phyloP scores from a whole-genome alignment of 257 asterid genomes.

The Henckelia pumila region DNA sequence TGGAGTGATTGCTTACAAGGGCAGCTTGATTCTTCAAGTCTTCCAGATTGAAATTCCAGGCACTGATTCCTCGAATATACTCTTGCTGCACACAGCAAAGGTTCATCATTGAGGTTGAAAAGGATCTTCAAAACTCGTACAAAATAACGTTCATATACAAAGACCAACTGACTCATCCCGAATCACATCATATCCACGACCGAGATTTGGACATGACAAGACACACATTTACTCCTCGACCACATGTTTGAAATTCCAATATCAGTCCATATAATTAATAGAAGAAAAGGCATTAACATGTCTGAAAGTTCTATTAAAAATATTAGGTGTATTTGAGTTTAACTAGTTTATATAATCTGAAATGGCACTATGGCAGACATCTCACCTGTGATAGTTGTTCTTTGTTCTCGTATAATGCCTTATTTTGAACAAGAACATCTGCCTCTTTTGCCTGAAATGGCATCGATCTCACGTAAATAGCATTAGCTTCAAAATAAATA shows the following conservation, averaged over 20 bases:
- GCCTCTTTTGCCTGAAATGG: constrained; percentile 88
- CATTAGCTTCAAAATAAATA: constrained; percentile 13
- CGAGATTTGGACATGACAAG: not conserved
- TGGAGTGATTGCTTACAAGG: constrained; percentile 49
- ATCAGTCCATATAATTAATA: not conserved
- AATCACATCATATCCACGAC: not conserved
- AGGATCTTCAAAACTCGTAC: constrained; percentile 7
- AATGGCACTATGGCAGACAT: constrained; percentile 22
- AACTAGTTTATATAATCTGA: not conserved
- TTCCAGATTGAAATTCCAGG: constrained; percentile 94
- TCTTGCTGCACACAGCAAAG: constrained; percentile 66
- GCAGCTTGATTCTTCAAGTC: constrained; percentile 96
- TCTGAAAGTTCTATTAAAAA: not conserved
- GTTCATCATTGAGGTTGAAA: constrained; percentile 17
- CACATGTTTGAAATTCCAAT: not conserved
- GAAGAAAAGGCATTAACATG: not conserved
- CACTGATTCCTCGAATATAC: constrained; percentile 94
- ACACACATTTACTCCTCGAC: not conserved
- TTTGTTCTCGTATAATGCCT: constrained; percentile 76
- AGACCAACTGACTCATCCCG: not conserved
- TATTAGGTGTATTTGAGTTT: not conserved
- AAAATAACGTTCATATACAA: not conserved
- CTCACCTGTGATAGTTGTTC: constrained; percentile 92
- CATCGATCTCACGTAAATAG: constrained; percentile 23
- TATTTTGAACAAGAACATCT: constrained; percentile 74